Evolutionary conservation across 1,284 basidiomycete genomes (phyloP), one percentile per base, ranked within the genome.

Genomic region (Sporisorium exsertum): DNA sequence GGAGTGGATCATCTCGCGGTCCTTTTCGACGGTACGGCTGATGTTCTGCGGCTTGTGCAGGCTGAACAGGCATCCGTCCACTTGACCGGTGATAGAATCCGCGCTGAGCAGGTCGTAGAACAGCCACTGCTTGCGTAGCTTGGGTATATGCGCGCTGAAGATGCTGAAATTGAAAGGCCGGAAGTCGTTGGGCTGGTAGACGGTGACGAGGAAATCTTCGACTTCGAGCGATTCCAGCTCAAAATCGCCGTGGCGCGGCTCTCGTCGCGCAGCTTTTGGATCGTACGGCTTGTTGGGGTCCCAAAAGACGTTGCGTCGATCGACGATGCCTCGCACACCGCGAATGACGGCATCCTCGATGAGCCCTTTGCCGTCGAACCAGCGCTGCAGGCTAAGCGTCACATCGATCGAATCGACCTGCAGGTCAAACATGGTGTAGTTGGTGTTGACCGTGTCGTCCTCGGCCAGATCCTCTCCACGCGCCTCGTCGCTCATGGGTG

Each of bases 21-120:
- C 91, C 51, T 92, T 87, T 72, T 95, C 91, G 51, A 91, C 93
- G 5, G 93, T 95, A 71, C 93, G 89, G 5, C 95, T 94, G 55
- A 99, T 94, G 84, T 93, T 96, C 87, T 99, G 96, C 9, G 96
- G 96, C 84, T 92, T 94, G 86, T 99, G 96, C 72, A 99, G 86
- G 82, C 95, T 97, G 88, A 98, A 97, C 16, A 99, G 85, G 82
- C 97, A 99, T 81, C 97, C 97, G 85, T 99, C 96, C 77, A 96
- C 93, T 84, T 99, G 97, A 0, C 96, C 96, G 5, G 97, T 96
- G 62, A 98, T 93, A 64, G 92, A 93, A 79, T 98, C 95, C 0
- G 96, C 96, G 50, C 90, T 91, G 40, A 87, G 81, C 5, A 87
- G 66, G 85, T 97, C 95, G 84, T 95, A 96, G 86, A 97, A 97